phyloP scores from a whole-genome alignment of 2,329 filamentous ascomycete species.

The Colletotrichum sp. region DNA sequence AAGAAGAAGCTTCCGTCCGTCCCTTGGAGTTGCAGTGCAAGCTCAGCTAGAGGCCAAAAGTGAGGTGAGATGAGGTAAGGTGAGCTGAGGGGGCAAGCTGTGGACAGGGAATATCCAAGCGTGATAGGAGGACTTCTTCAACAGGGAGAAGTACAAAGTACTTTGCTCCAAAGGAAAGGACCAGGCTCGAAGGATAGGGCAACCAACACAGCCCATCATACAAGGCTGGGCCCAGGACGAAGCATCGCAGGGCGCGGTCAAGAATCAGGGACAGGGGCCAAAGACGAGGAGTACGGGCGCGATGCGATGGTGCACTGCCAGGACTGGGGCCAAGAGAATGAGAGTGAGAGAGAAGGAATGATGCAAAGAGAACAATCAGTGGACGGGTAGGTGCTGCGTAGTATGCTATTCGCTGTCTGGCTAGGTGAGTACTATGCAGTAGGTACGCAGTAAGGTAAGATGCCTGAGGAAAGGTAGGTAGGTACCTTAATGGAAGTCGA shows the following conservation, averaged over 20 bases:
- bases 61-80: constrained; percentile 4
- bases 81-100: background rate
- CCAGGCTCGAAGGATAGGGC: background rate
- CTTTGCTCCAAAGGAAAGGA: background rate
- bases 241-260: background rate
- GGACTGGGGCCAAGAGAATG: background rate
- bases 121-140: background rate
- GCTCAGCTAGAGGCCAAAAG: background rate
- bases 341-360: background rate
- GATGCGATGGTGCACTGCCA: background rate
- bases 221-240: background rate
- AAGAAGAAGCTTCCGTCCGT: constrained; percentile 1
- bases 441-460: background rate
- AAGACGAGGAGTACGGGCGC: background rate
- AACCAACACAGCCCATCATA: background rate
- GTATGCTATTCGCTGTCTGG: no score
- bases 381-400: background rate
- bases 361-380: background rate
- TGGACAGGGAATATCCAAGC: background rate
- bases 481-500: background rate
- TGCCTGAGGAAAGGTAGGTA: no score
- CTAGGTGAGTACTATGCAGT: no score
- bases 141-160: background rate
- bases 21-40: background rate
- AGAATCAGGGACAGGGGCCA: background rate